Base-by-base conservation (phyloP, 345 rosid genomes). In the Gossypium turneri region DNA sequence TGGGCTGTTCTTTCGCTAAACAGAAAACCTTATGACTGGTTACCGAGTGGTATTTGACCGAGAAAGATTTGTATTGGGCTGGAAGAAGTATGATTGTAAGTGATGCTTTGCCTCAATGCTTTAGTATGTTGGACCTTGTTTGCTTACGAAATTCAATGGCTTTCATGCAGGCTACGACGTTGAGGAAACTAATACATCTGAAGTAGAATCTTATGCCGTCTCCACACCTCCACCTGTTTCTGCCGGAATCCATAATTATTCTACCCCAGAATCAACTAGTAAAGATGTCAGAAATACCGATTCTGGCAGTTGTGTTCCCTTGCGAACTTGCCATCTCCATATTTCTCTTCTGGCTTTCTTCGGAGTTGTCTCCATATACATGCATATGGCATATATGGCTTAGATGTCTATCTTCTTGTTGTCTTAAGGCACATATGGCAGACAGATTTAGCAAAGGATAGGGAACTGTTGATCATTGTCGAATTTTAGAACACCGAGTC, bases 21-120 rank as follows among this genome's bases (percentile, higher is more conserved):
- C 96, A 91, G 97, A 94, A 67, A 91, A 91, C 78, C 90, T 92
- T 75, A 95, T 95, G 98, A 89, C 92, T 0, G 97, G 94, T 58
- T 89, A 90, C 81, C 86, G 86, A 8, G 88, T 91, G 52, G 88
- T 91, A 20, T 90, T 94, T 78, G 92, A 92, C 82, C 80, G 94
- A 81, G 95, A 91, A 82, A 88, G 85, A 60, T 86, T 86, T 16
- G 68, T 88, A 55, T 85, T 90, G 78, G 95, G 95, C 43, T 89
- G 97, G 97, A 91, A 88, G 91, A 86, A 86, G 82, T 86, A 88
- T 75, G 82, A 94, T 75, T 88, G 95, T 90, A 75, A 81, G 94
- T 78, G 34, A 73, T 50, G 12, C 4, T 77, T 69, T 78, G 48
- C 70, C 25, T 57, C 2, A 34, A 20, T 7, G 53, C 56, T n/a